A percentile compares a stretch with the other conserved stretches of the same genome.
Conservation (phyloP, 257 asterid species). For the Perilla frutescens region DNA sequence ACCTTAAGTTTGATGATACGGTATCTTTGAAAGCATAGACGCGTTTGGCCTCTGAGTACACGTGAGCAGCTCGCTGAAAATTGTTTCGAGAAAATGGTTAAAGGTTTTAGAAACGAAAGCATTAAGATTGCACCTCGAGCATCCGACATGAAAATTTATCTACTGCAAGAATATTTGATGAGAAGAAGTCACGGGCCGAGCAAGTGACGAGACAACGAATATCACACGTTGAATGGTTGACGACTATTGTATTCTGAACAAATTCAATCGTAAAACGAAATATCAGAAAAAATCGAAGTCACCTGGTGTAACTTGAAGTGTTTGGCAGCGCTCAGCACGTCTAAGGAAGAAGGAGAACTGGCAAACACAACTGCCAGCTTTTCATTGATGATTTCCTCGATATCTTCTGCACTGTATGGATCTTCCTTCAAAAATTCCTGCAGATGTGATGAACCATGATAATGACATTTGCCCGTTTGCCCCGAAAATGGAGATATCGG, state of each 20-base stretch:
- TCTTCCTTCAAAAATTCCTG: slow-evolving; percentile 83
- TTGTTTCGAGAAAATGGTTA: neutral
- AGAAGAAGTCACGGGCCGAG: neutral
- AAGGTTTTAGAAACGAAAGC: neutral
- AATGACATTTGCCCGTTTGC: too few species aligned
- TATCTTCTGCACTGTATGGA: slow-evolving; percentile 70
- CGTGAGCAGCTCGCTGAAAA: slow-evolving; percentile 93
- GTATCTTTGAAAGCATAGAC: slow-evolving; percentile 88
- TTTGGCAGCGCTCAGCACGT: slow-evolving; percentile 80
- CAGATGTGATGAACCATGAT: slow-evolving; percentile 9
- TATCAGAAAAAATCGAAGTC: neutral
- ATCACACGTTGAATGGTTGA: too few species aligned
- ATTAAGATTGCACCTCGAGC: neutral
- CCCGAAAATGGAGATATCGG: too few species aligned
- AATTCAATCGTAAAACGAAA: neutral
- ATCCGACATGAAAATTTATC: neutral
- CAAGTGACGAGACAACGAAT: neutral
- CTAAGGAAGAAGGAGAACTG: slow-evolving; percentile 80
- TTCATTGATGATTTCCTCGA: slow-evolving; percentile 66
- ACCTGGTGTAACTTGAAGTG: slow-evolving; percentile 91
- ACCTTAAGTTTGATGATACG: slow-evolving; percentile 72
- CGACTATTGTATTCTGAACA: neutral
- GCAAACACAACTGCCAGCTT: slow-evolving; percentile 68
- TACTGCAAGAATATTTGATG: too few species aligned
- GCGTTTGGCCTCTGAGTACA: slow-evolving; percentile 91